Percentiles rank a stretch among this genome's conserved stretches.
phyloP scores from a whole-genome alignment of 192 early-diverging fungal genomes.

The Chytriomyces hyalinus region DNA sequence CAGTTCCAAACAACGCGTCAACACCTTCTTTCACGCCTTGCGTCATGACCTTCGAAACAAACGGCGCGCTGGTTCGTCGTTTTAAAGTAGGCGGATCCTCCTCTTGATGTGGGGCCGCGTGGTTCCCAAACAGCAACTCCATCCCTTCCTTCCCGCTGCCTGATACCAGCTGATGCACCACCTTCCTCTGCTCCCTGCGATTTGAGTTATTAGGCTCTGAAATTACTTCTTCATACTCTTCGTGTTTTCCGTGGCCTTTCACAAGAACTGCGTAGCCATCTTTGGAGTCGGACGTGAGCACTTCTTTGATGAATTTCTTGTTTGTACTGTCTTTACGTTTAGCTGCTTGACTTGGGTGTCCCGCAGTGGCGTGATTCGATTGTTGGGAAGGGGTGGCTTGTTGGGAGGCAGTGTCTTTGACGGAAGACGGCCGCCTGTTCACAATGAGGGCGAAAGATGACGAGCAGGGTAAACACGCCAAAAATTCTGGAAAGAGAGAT shows the following conservation, averaged over 20 bases:
- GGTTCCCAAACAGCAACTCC: slow-evolving; percentile 8
- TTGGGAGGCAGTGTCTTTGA: too few species aligned
- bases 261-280: neutral
- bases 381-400: too few species aligned
- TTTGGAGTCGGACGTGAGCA: slow-evolving; percentile 1
- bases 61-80: neutral
- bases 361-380: too few species aligned
- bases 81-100: neutral
- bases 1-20: slow-evolving; percentile 11
- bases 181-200: too few species aligned
- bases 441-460: too few species aligned
- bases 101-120: neutral
- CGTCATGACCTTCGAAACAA: slow-evolving; percentile 2
- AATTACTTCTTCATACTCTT: slow-evolving; percentile 1
- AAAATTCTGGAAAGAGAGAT: too few species aligned
- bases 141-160: slow-evolving; percentile 9
- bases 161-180: neutral
- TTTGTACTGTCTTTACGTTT: neutral
- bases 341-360: neutral
- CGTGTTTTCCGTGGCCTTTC: neutral
- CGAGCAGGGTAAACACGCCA: too few species aligned
- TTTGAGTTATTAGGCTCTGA: neutral
- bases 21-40: slow-evolving; percentile 8
- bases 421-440: too few species aligned
- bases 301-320: slow-evolving; percentile 1